These are phyloP conservation scores for Adenanthera pavonina DNA, from an alignment of 306 rosid species.

Conservation along the genomic window DNA sequence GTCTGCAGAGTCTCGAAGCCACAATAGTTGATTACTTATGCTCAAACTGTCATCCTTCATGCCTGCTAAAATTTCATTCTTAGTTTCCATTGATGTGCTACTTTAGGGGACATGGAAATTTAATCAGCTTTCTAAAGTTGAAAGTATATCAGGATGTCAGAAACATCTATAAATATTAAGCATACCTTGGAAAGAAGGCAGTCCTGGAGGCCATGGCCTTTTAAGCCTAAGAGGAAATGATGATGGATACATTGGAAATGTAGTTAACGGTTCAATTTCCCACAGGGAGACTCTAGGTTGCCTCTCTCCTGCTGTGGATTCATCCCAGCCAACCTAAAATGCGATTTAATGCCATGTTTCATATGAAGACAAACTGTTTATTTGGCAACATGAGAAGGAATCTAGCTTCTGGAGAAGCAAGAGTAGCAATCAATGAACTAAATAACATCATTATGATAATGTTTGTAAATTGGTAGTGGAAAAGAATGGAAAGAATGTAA, in stretches of 20 bases:
- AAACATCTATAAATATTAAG: not conserved
- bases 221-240: conserved; percentile 91
- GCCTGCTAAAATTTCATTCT: conserved; percentile 1
- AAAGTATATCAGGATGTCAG: conserved; percentile 27
- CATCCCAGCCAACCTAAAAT: conserved; percentile 99
- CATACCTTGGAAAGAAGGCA: conserved; percentile 87
- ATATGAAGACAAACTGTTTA: conserved; percentile 10
- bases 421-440: conserved; percentile 4
- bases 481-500: not conserved
- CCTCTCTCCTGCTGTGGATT: conserved; percentile 96
- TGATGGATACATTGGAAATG: conserved; percentile 98
- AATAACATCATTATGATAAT: not conserved
- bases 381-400: conserved; percentile 22
- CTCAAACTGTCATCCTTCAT: conserved; percentile 17
- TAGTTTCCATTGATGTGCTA: too few species aligned
- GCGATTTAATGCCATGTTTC: conserved; percentile 27
- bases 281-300: conserved; percentile 96
- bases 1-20: conserved; percentile 45
- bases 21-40: conserved; percentile 6
- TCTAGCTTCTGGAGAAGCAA: conserved; percentile 11
- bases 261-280: conserved; percentile 98
- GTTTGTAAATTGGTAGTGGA: not conserved
- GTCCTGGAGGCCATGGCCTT: conserved; percentile 94
- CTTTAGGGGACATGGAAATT: not conserved
- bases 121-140: not conserved